Base-by-base conservation (phyloP, 2,329 filamentous ascomycete species). In the Pestalotiopsis sp. region DNA sequence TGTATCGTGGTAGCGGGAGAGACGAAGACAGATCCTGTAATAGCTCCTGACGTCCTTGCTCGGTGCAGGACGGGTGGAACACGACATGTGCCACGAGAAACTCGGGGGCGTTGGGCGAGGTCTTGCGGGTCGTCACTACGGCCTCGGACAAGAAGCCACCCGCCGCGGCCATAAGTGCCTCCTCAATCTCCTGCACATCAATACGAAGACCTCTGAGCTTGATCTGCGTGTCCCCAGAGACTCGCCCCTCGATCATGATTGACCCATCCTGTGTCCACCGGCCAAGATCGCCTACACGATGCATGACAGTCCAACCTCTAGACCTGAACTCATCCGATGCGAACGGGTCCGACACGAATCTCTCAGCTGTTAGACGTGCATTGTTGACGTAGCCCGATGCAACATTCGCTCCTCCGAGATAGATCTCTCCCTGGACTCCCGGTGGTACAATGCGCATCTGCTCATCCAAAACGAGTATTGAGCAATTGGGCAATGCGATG, bases 201-300 rank as follows among this genome's bases (percentile, higher is more conserved):
- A 65, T 39, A 1, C 63, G 36, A 12, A 49, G 12, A 13, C 63
- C 63, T 3, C 63, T 17, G 7, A 65, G 14, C 25, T 65, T 65
- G 23, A 65, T 38, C 39, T 65, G 63, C 4, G 20, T 39, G 41
- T 65, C 63, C 4, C 39, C 63, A 17, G 23, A 36, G 17, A 65
- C 17, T 17, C 63, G 63, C 12, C 63, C 63, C 13, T 17, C 41
- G 4, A 65, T 23, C 17, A 52, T 20, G 13, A 65, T 52, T 7
- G 36, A 52, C 17, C 63, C 63, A 20, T 65, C 63, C 5, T 36
- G 12, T 0, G 49, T 36, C n/a, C n/a, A 23, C 23, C 63, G 17
- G n/a, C 63, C 63, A 14, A n/a, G 14, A 38, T 65, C 63, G 17
- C 63, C 63, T 11, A 38, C 49, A 20, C 49, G 63, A n/a, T 65